phyloP scores from a whole-genome alignment of 1,284 basidiomycete genomes.

The Neonothopanus nambi region DNA sequence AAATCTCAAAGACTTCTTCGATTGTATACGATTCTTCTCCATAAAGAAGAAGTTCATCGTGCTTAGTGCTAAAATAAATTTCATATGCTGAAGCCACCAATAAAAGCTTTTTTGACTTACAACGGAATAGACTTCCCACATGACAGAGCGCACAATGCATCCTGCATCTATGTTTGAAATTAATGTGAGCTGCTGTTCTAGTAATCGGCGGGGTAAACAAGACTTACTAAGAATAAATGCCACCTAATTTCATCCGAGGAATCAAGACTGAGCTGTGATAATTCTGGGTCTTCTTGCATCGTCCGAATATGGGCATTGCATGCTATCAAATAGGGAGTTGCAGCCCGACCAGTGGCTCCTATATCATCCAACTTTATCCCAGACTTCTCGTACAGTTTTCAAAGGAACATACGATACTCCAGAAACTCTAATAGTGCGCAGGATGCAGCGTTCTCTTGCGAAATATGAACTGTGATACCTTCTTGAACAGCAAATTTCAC shows the following conservation, averaged over 20 bases:
- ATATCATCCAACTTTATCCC: background rate
- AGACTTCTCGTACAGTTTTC: background rate
- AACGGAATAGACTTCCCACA: background rate
- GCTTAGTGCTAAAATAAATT: background rate
- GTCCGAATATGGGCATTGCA: conserved; percentile 1
- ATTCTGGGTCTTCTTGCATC: background rate
- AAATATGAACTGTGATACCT: conserved; percentile 1
- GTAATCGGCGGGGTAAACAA: too few relatives aligned
- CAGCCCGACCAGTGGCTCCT: background rate
- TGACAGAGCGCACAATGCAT: background rate
- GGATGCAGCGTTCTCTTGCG: conserved; percentile 10
- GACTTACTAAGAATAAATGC: background rate
- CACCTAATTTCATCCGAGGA: background rate
- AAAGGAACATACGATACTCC: background rate
- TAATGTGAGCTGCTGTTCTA: too few relatives aligned
- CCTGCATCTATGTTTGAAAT: background rate
- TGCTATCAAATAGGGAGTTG: background rate
- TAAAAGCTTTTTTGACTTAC: background rate
- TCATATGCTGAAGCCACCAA: background rate
- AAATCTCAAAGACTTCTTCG: background rate
- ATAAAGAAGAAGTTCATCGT: conserved; percentile 1
- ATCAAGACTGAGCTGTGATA: background rate
- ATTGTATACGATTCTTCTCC: background rate
- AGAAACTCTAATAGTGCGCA: conserved; percentile 5
- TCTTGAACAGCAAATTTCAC: conserved; percentile 4